These are phyloP conservation scores for Didymella segeticola DNA, from an alignment of 2,329 filamentous ascomycete genomes.

Conservation along the genomic window DNA sequence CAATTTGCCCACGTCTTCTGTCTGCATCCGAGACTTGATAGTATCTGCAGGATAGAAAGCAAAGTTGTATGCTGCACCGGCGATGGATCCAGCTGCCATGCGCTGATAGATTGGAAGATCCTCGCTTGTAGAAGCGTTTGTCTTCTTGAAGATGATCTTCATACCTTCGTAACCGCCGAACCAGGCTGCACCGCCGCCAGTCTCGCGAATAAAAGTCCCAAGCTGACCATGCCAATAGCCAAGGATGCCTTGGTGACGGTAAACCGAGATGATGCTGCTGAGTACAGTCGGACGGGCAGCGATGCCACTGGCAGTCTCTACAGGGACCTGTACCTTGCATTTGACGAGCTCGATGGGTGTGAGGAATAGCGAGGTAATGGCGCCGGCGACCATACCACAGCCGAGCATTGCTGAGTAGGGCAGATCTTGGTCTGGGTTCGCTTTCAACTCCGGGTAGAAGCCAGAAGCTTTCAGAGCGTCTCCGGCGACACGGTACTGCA, in stretches of 20 bases:
- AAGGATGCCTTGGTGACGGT: constrained; percentile 77
- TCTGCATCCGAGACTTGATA: constrained; percentile 97
- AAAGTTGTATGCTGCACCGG: constrained; percentile 95
- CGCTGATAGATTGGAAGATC: constrained; percentile 84
- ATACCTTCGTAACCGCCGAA: constrained; percentile 68
- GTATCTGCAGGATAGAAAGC: constrained; percentile 97
- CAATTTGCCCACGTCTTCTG: constrained; percentile 69
- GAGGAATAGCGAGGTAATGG: constrained; percentile 86
- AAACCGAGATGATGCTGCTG: constrained; percentile 78
- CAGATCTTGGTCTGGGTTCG: constrained; percentile 60
- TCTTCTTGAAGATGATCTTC: constrained; percentile 70
- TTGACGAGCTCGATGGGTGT: constrained; percentile 98
- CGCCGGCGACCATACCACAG: constrained; percentile 85
- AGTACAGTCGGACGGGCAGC: constrained; percentile 67
- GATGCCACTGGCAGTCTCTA: constrained; percentile 48
- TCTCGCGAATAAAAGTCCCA: constrained; percentile 92
- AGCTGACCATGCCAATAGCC: constrained; percentile 97
- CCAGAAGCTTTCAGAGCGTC: constrained; percentile 67
- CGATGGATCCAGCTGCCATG: constrained; percentile 82
- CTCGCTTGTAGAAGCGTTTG: constrained; percentile 51
- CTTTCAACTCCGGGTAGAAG: constrained; percentile 58
- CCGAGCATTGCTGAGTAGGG: constrained; percentile 77
- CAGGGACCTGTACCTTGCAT: constrained; percentile 92
- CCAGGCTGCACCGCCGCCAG: constrained; percentile 92
- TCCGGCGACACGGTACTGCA: constrained; percentile 57